Conservation (phyloP, 225 moss, liverwort and hornwort species). For the Marchantia polymorpha region DNA sequence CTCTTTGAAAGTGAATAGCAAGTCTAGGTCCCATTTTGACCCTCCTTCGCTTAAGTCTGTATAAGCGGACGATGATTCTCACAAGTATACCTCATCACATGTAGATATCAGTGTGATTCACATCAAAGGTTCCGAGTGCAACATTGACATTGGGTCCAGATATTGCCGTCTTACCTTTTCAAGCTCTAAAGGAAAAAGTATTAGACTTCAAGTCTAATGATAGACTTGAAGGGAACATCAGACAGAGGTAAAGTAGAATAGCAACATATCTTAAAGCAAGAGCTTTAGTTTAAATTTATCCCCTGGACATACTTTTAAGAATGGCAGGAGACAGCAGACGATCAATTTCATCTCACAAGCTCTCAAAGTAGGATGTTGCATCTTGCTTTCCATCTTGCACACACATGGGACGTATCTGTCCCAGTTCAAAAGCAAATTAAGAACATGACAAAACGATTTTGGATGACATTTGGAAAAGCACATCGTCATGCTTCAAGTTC, state of each 20-base stretch:
- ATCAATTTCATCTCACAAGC: not conserved
- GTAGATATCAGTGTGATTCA: not conserved
- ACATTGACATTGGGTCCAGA: not conserved
- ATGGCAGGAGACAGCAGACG: not conserved
- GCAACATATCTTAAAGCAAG: too few relatives aligned
- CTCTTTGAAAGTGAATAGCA: not conserved
- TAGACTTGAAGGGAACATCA: not conserved
- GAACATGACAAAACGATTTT: not conserved
- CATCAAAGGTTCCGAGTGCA: not conserved
- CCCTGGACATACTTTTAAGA: not conserved
- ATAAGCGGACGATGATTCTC: too few relatives aligned
- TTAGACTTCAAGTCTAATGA: not conserved
- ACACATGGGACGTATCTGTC: not conserved
- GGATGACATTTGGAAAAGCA: constrained; percentile 7
- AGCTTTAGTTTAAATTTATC: too few relatives aligned
- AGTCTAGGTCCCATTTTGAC: not conserved
- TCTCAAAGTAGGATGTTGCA: not conserved
- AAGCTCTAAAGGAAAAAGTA: not conserved
- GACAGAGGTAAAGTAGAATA: not conserved
- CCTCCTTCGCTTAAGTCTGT: too few relatives aligned
- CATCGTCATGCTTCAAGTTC: constrained; percentile 15
- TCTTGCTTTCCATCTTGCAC: not conserved
- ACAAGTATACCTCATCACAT: not conserved
- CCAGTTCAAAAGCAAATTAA: not conserved
- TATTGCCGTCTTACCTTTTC: not conserved